Evolutionary conservation across 176 grass and related monocot genomes (phyloP).

Genomic region (Triticum turgidum): DNA sequence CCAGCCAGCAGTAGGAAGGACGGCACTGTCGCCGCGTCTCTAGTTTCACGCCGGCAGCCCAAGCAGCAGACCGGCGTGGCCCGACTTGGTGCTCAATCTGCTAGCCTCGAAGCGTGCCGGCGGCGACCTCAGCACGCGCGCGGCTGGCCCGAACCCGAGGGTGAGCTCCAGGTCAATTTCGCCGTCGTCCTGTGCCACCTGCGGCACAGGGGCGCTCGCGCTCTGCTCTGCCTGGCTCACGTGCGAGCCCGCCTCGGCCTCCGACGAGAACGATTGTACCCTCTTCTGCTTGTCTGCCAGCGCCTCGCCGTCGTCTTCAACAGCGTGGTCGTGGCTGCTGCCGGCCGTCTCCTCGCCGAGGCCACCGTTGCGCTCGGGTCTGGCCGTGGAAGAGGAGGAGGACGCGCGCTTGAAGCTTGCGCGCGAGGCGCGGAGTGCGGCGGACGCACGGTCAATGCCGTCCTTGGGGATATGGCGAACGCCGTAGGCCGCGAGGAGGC

Average conservation of each 20-base stretch:
- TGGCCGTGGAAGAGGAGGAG: neutral
- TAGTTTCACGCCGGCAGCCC: constrained; percentile 24
- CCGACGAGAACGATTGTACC: neutral
- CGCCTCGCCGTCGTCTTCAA: neutral
- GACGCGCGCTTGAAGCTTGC: constrained; percentile 51
- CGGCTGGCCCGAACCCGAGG: constrained; percentile 38
- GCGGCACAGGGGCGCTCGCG: neutral
- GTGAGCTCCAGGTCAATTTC: constrained; percentile 47
- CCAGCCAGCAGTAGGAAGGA: neutral
- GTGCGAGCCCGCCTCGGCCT: constrained; percentile 4
- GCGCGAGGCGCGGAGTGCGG: constrained; percentile 38
- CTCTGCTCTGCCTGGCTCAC: constrained; percentile 67
- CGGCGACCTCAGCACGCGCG: neutral
- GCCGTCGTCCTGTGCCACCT: neutral
- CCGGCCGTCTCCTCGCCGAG: constrained; percentile 20
- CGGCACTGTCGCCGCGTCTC: neutral
- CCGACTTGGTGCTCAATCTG: neutral
- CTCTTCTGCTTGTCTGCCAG: neutral
- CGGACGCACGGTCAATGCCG: neutral
- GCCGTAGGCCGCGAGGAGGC: constrained; percentile 5
- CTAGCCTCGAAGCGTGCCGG: neutral
- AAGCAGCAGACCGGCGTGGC: constrained; percentile 20
- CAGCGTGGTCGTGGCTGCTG: constrained; percentile 39
- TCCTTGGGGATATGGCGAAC: constrained; percentile 50
- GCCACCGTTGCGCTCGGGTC: neutral